Evolutionary conservation across 116 monocot genomes (phyloP), one percentile per base, ranked within the genome.

Genomic region (Posidonia oceanica): DNA sequence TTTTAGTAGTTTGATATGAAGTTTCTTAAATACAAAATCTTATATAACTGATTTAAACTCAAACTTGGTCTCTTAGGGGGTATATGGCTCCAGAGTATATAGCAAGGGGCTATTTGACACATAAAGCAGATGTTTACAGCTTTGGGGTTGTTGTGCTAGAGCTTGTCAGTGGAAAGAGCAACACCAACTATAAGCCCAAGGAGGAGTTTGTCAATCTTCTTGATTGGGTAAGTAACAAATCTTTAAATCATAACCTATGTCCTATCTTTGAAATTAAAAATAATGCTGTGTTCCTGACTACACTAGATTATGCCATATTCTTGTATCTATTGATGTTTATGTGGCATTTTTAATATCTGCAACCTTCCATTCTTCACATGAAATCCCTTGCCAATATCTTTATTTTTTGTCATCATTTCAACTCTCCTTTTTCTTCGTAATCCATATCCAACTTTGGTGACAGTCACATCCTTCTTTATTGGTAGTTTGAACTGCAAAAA

Each of bases 101-200:
- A 16, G 66, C 39, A 53, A 54, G 74, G 39, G 74, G 74, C 17
- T 74, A 74, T 41, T 36, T 74, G 57, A 74, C 74, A 55, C 17
- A 74, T 54, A 74, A 74, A 74, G 74, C 74, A 74, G 74, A 74
- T 66, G 74, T 74, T 57, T 74, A 74, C 56, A 74, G 74, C 39
- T 74, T 66, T 74, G 74, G 74, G n/a, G 40, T 74, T 11, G 74
- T 74, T 51, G 4, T 42, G 13, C n/a, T 74, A 39, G 74, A 74
- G 37, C 39, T 57, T 57, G 74, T 74, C 17, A 74, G 74, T 66
- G 74, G 74, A 39, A 64, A 66, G 36, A 57, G 40, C 21, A 74
- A 74, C 57, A 23, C 64, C 5, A 64, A 56, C 5, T 74, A 66
- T 14, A 53, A 65, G 65, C 65, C 74, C 5, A 72, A 72, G 72